Percentiles rank a stretch among this genome's conserved stretches.
phyloP scores from a whole-genome alignment of 345 rosid genomes.

The Eucalyptus decipiens region DNA sequence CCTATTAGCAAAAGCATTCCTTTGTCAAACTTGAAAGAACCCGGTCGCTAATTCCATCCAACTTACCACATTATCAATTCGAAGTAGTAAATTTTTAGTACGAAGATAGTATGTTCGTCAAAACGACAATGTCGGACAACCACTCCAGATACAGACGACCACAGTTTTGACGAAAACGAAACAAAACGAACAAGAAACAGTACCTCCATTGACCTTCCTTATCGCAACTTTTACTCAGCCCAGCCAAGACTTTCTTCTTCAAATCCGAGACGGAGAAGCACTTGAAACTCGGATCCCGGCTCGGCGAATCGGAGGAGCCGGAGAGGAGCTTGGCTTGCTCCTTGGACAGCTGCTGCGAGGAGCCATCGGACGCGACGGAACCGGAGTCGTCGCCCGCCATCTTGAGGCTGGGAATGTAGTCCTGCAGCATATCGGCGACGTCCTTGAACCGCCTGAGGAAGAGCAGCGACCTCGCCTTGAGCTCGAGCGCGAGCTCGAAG shows the following conservation, averaged over 20 bases:
- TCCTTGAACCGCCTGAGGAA: constrained; percentile 57
- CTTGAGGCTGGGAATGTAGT: constrained; percentile 72
- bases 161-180: not conserved
- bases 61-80: not conserved
- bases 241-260: constrained; percentile 86
- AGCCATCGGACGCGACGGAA: constrained; percentile 33
- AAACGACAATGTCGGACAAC: not conserved
- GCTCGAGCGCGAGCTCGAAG: constrained; percentile 60
- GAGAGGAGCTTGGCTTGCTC: constrained; percentile 49
- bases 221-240: constrained; percentile 62
- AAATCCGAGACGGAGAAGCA: constrained; percentile 85
- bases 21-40: not conserved
- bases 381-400: constrained; percentile 42
- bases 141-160: not conserved
- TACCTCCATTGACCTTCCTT: constrained; percentile 95
- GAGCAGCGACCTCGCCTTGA: constrained; percentile 70
- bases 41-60: not conserved
- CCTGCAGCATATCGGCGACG: constrained; percentile 79
- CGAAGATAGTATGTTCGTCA: not conserved
- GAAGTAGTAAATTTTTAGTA: not conserved
- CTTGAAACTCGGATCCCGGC: constrained; percentile 45
- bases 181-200: not conserved
- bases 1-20: not conserved
- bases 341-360: constrained; percentile 32
- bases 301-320: constrained; percentile 19